Percentiles rank a stretch among this genome's conserved stretches.
Conservation (phyloP, 2,329 filamentous ascomycete species). For the Alternaria consortialis region DNA sequence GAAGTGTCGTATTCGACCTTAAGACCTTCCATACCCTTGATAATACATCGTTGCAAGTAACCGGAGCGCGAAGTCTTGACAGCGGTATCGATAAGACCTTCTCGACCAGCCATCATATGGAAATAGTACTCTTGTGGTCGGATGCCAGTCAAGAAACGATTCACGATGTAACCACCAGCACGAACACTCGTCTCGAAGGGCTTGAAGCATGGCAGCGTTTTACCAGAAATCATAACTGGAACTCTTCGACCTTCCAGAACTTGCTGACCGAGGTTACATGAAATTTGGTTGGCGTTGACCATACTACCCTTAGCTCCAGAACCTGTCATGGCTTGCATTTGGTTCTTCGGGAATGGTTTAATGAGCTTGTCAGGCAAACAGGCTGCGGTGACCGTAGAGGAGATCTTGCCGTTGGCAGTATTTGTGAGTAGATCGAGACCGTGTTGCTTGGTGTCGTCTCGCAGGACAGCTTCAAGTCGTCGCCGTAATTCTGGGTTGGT, state of each 20-base stretch:
- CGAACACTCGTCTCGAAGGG: slow-evolving; percentile 89
- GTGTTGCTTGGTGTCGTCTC: slow-evolving; percentile 90
- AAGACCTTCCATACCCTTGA: slow-evolving; percentile 98
- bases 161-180: slow-evolving; percentile 91
- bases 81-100: slow-evolving; percentile 97
- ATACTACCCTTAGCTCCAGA: slow-evolving; percentile 92
- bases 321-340: slow-evolving; percentile 99
- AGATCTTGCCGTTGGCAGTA: slow-evolving; percentile 72
- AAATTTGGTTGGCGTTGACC: slow-evolving; percentile 97
- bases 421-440: slow-evolving; percentile 91
- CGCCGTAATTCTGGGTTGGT: slow-evolving; percentile 76
- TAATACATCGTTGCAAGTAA: slow-evolving; percentile 94
- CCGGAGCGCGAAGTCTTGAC: slow-evolving; percentile 98
- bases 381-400: slow-evolving; percentile 76
- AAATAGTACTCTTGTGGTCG: slow-evolving; percentile 98
- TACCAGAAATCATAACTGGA: slow-evolving; percentile 96
- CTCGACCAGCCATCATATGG: slow-evolving; percentile 98
- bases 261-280: slow-evolving; percentile 96
- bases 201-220: slow-evolving; percentile 92
- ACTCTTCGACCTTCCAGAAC: slow-evolving; percentile 94
- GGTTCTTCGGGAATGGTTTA: slow-evolving; percentile 94
- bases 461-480: slow-evolving; percentile 86
- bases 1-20: slow-evolving; percentile 93
- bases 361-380: slow-evolving; percentile 85
- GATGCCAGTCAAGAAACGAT: slow-evolving; percentile 97